Conservation (phyloP, 495 filamentous ascomycete species). For the Xylaria bambusicola region DNA sequence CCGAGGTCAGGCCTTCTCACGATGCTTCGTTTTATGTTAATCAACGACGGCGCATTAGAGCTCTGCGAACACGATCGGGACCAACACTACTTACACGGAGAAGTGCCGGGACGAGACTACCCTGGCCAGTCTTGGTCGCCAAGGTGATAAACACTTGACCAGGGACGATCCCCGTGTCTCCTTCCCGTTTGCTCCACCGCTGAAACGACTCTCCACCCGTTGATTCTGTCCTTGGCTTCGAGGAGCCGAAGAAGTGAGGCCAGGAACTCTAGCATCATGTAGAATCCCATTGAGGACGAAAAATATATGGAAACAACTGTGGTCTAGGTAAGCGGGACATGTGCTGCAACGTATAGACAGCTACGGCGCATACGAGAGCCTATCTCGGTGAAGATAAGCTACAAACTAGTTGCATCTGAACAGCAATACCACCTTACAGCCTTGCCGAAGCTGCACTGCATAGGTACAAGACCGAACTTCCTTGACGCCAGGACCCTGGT, state of each 20-base stretch:
- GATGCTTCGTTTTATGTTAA: background rate
- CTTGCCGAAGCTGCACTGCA: no score
- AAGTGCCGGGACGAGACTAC: background rate
- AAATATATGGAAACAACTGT: no score
- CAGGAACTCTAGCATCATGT: background rate
- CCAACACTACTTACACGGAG: no score
- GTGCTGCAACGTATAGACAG: background rate
- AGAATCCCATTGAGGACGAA: background rate
- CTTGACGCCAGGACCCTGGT: slow-evolving; percentile 7
- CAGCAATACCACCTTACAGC: slow-evolving; percentile 10
- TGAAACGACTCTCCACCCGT: background rate
- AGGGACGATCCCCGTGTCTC: background rate
- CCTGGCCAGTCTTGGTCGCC: background rate
- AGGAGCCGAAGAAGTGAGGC: background rate
- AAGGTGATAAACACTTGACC: background rate
- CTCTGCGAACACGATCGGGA: background rate
- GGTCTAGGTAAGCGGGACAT: background rate
- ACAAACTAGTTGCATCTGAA: background rate
- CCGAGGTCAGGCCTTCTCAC: background rate
- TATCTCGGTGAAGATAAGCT: background rate
- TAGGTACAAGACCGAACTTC: background rate
- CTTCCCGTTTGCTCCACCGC: background rate
- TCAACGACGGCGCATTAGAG: no score
- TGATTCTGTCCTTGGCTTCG: no score
- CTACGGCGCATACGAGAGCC: background rate